Percentiles rank a stretch among this genome's conserved stretches.
Conservation (phyloP, 2,329 filamentous ascomycete genomes). For the Fusarium humuli region DNA sequence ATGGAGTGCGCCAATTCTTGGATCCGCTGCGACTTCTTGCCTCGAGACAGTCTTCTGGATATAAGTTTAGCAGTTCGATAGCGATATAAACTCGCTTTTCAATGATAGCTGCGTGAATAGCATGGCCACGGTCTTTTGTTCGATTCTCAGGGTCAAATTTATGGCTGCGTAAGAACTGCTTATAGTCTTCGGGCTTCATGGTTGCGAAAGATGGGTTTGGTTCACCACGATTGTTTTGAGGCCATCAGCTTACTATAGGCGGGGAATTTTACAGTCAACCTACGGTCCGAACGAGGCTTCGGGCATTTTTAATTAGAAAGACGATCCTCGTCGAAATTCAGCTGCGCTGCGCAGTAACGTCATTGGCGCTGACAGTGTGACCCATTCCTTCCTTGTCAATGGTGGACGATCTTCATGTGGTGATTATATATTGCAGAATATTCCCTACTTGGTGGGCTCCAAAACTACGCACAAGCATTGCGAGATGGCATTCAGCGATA, state of each 20-base stretch:
- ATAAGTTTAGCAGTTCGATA: constrained; percentile 12
- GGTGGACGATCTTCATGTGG: neutral
- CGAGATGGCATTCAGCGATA: constrained; percentile 23
- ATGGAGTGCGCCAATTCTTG: constrained; percentile 19
- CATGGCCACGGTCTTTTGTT: constrained; percentile 3
- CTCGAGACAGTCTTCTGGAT: constrained; percentile 21
- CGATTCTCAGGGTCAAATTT: neutral
- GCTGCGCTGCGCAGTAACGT: constrained; percentile 1
- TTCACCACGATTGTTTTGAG: neutral
- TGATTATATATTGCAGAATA: neutral
- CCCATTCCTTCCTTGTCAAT: neutral
- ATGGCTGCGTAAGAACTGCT: neutral
- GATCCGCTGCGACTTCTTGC: neutral
- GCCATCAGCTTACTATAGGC: neutral
- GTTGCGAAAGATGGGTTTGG: neutral
- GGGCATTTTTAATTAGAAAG: neutral
- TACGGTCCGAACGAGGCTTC: neutral
- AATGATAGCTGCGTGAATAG: constrained; percentile 11
- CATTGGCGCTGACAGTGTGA: constrained; percentile 2
- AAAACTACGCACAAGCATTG: neutral
- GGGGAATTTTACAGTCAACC: neutral
- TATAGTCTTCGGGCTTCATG: constrained; percentile 4
- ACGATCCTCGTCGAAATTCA: neutral
- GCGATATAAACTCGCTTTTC: neutral
- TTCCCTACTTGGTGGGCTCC: too few species aligned